phyloP scores from a whole-genome alignment of 208 protist species.

The Leishmania turanica region DNA sequence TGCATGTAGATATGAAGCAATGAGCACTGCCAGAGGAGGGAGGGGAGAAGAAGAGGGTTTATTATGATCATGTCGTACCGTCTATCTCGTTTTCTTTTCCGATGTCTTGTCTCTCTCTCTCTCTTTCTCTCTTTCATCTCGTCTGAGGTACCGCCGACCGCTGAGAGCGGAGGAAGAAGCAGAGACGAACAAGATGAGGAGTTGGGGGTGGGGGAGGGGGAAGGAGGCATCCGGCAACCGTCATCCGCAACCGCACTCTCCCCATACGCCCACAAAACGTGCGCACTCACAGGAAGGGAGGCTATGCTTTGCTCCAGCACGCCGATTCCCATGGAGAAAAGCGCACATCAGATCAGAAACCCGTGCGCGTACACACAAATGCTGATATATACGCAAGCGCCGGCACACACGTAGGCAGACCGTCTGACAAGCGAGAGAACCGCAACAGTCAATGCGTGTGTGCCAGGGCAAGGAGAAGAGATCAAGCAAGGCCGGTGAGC shows the following conservation, averaged over 20 bases:
- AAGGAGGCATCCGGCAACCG: neutral
- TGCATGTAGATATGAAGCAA: neutral
- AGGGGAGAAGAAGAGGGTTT: neutral
- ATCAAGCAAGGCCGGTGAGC: neutral
- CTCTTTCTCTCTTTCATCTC: neutral
- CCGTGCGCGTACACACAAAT: neutral
- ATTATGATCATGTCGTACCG: neutral
- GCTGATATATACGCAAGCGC: neutral
- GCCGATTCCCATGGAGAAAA: constrained; percentile 3
- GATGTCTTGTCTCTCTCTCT: no score
- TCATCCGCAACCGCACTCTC: neutral
- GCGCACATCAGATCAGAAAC: neutral
- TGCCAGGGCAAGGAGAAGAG: neutral
- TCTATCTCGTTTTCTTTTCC: neutral
- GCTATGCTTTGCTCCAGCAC: neutral
- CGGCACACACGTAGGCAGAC: neutral
- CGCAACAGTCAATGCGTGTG: neutral
- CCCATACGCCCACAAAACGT: neutral
- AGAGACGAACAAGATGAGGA: neutral
- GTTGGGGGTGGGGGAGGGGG: neutral
- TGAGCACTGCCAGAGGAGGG: neutral
- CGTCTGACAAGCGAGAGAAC: neutral
- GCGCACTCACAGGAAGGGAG: neutral
- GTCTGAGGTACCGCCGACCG: neutral
- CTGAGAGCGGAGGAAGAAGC: neutral